Conservation (phyloP, 805 yeast genomes). For the Saccharomycopsis fibuligera region DNA sequence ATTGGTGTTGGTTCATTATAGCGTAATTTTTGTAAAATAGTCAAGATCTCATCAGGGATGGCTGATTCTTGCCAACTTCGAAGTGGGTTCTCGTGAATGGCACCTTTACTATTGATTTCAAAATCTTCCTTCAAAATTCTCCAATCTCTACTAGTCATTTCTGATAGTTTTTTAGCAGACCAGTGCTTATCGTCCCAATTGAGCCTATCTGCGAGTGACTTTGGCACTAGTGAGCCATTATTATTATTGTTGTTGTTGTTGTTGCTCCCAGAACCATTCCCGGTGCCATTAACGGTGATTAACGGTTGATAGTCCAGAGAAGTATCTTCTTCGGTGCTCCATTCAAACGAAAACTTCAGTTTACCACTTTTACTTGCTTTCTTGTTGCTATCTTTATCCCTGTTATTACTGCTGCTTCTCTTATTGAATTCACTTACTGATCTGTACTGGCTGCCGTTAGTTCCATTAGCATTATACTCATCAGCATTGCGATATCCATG, state of each 20-base stretch:
- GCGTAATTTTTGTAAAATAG: conserved; percentile 35
- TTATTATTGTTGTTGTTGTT: too few relatives aligned
- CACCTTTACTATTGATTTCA: conserved; percentile 51
- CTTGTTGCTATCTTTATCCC: conserved; percentile 7
- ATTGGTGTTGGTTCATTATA: conserved; percentile 79
- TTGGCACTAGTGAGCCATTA: conserved; percentile 17
- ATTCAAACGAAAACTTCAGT: conserved; percentile 54
- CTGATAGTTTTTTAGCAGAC: conserved; percentile 54
- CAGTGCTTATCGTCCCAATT: conserved; percentile 38
- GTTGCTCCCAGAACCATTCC: background rate
- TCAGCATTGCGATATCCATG: background rate
- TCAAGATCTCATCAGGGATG: conserved; percentile 38
- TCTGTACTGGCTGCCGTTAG: too few relatives aligned
- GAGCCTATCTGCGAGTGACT: conserved; percentile 17
- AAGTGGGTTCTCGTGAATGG: conserved; percentile 45
- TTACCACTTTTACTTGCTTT: conserved; percentile 20
- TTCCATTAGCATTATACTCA: background rate
- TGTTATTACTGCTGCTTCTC: conserved; percentile 8
- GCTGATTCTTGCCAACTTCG: conserved; percentile 66
- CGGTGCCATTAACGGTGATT: background rate
- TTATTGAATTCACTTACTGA: too few relatives aligned
- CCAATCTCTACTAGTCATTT: conserved; percentile 87
- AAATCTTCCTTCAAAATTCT: conserved; percentile 75
- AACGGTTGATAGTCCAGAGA: conserved; percentile 37
- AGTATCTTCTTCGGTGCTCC: conserved; percentile 70